Evolutionary conservation across 139 green algal species (phyloP).

Genomic region (Penium margaritaceum): DNA sequence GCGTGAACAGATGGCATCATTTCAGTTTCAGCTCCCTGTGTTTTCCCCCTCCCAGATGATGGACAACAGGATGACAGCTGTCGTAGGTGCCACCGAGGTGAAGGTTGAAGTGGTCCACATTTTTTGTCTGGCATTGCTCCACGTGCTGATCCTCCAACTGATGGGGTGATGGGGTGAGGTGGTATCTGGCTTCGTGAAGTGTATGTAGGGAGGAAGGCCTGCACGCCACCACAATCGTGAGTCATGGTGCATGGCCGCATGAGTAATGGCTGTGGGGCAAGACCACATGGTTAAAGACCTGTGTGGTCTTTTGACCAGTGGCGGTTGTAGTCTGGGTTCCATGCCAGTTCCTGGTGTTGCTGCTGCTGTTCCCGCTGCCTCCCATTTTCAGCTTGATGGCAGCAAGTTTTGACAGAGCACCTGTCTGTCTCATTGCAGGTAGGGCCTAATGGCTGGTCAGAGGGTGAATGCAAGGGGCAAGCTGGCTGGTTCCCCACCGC

Average conservation of each 20-base stretch:
- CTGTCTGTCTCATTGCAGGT: constrained; percentile 23
- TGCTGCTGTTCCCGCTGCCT: neutral
- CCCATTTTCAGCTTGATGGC: neutral
- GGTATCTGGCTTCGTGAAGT: too few species aligned
- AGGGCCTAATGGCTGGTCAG: constrained; percentile 29
- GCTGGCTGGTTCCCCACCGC: constrained; percentile 42
- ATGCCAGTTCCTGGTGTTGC: neutral
- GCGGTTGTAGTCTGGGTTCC: neutral
- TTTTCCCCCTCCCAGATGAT: too few species aligned
- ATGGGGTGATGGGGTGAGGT: too few species aligned
- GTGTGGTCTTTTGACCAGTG: too few species aligned
- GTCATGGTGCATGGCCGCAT: too few species aligned
- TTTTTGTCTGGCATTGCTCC: too few species aligned
- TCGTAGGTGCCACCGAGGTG: neutral
- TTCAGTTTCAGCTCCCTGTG: too few species aligned
- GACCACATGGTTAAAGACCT: neutral
- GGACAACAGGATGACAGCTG: neutral
- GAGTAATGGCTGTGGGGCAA: neutral
- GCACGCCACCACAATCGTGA: too few species aligned
- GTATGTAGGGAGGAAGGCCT: too few species aligned
- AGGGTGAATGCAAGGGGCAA: constrained; percentile 39
- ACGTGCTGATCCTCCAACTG: too few species aligned
- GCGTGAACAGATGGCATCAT: too few species aligned
- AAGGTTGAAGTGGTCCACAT: neutral
- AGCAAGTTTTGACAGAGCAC: neutral